phyloP scores from a whole-genome alignment of 257 asterid species.

The Solanum chmielewskii region DNA sequence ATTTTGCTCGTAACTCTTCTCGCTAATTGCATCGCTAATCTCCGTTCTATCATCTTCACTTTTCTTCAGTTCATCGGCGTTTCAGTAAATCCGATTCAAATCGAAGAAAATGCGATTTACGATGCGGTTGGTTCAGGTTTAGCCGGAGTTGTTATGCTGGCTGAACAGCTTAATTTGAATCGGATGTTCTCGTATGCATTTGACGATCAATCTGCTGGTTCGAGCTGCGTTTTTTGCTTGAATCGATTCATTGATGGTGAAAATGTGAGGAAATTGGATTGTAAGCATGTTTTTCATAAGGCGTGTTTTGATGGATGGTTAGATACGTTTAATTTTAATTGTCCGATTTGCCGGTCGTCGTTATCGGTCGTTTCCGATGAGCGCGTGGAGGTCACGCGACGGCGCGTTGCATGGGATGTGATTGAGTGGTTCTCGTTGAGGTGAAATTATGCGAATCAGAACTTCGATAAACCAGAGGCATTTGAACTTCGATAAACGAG shows the following conservation, averaged over 20 bases:
- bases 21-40: conserved; percentile 31
- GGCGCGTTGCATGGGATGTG: conserved; percentile 33
- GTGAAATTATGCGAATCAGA: neutral
- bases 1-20: conserved; percentile 35
- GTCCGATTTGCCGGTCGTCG: conserved; percentile 66
- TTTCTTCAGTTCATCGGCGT: conserved; percentile 23
- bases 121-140: conserved; percentile 53
- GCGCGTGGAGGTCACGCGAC: conserved; percentile 25
- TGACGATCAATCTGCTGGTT: neutral
- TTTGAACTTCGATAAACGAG: neutral
- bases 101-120: conserved; percentile 15
- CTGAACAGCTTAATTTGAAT: conserved; percentile 62
- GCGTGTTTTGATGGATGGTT: conserved; percentile 81
- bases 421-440: conserved; percentile 28
- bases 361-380: conserved; percentile 21
- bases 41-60: conserved; percentile 29
- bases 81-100: neutral
- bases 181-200: conserved; percentile 20
- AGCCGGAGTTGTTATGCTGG: conserved; percentile 39
- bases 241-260: conserved; percentile 54
- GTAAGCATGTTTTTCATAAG: conserved; percentile 79
- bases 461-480: neutral
- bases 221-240: conserved; percentile 64
- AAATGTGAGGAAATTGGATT: conserved; percentile 39
- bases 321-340: conserved; percentile 55